Evolutionary conservation across 78 protist genomes (phyloP), one percentile per base, ranked within the genome.

Genomic region (Neovahlkampfia damariscottae): DNA sequence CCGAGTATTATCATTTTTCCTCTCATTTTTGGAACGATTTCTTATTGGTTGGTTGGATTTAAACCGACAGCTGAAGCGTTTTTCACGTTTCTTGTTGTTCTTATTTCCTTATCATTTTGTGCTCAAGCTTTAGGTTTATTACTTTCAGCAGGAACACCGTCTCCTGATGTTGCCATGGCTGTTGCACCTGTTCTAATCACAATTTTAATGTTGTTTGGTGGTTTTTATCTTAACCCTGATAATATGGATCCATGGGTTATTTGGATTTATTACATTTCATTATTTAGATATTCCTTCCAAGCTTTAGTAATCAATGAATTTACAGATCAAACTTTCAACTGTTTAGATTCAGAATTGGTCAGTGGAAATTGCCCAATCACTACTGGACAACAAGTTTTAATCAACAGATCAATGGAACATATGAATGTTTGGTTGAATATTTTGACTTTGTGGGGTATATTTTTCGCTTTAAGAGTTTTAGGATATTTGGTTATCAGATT

Each of bases 31-130:
- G 38, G 50, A 10, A 1, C 28, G 36, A 71, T 81, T 70, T 41
- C 38, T 5, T 81, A 86, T 78, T 86, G 72, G 79, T 72, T 86
- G 89, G 71, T 86, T 29, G 89, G 89, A 5, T 39, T 81, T 30
- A 41, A 80, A 38, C 27, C 40, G 0, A 27, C 0, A n/a, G 76
- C 75, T 6, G 72, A 3, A 5, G 1, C 8, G 38, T 84, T 79
- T 28, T 40, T 72, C 8, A 29, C 30, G 41, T 79, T 79, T 62
- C 10, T 32, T 30, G 30, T 74, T 19, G 30, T 27, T 31, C 9
- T 37, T 30, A 1, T 6, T 19, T 10, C 59, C 36, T 41, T 71
- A 29, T 1, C 66, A 10, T 5, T 67, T 67, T 1, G 1, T 28
- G 67, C 71, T 7, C 72, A 67, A 28, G 9, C 41, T 9, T 59